Base-by-base conservation (phyloP, 2,329 filamentous ascomycete genomes). In the Neophaeococcomyces mojaviensis region DNA sequence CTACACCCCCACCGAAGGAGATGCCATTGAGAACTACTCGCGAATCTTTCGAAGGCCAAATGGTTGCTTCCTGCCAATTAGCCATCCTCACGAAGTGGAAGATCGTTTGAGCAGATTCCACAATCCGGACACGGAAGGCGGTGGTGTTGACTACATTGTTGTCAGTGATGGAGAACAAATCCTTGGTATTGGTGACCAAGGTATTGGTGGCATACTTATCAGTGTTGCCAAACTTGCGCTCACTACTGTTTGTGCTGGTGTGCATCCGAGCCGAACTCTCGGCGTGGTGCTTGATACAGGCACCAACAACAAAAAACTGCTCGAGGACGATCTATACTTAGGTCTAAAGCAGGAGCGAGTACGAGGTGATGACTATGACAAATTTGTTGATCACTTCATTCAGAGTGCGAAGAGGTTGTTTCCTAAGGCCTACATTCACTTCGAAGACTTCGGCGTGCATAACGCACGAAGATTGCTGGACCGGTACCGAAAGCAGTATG, bases 151-250 rank as follows among this genome's bases (percentile, higher is more conserved):
- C 64, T 82, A 94, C 57, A 92, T 95, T 51, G 88, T 92, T 4
- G 86, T 92, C 5, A 88, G 84, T 35, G 87, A 89, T 72, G 69
- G 69, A 51, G 69, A 78, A 59, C 69, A 76, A 66, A 94, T 94
- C 38, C 73, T 94, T 0, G 88, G 88, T 1, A 94, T 94, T 48
- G 88, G 88, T 1, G 88, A 94, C 58, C 88, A 94, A 65, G 88
- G 88, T 1, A 83, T 87, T 1, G 88, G 88, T 4, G 87, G 83
- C 2, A 84, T 94, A 42, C 71, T 94, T 32, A 94, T 94, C 49
- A 88, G 84, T 2, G 74, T 87, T 1, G 88, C 88, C 5, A 94
- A 95, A 61, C 70, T 94, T 22, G 82, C 83, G 8, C 72, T 94
- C 34, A 88, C 86, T 20, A 94, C 88, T 0, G 68, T 92, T 0